Evolutionary conservation across 345 rosid species (phyloP), one percentile per base, ranked within the genome.

Genomic region (Populus tremula): DNA sequence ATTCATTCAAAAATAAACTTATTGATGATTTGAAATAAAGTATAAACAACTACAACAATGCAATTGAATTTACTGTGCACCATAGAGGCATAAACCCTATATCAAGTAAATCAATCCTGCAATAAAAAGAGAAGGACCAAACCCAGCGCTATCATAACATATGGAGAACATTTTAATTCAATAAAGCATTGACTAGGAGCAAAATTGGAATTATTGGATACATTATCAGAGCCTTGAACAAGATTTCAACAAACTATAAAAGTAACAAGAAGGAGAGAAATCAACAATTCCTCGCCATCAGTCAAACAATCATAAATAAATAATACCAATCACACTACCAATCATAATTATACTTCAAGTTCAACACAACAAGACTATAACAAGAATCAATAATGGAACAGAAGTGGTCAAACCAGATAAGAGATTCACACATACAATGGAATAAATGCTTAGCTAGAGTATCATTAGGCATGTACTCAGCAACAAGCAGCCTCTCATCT

Each of bases 391-490:
- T n/a, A 54, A 27, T 49, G 38, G 59, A 14, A 25, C 2, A 69
- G 33, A 62, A 68, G 6, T 23, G 61, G n/a, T 5, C 25, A 67
- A 76, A 59, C 27, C 10, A 63, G 61, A 50, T 35, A 29, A 71
- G 36, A n/a, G 11, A 75, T 14, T 36, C 64, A 41, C 21, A 81
- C 91, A 50, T 78, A 96, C 99, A 91, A 81, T 94, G 98, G 64
- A 96, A 96, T 77, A 96, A 87, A 89, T 92, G 98, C 88, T 94
- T 96, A 47, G 99, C 90, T 59, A 96, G 95, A 69, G 97, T 96
- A 80, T 96, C 98, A 81, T 96, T 94, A 67, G 98, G 93, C 99
- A 96, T 92, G 86, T 83, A 92, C 82, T 96, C 98, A 69, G 99
- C 98, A 77, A 96, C 97, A 73, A 96, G 98, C 79, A 96, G 88